phyloP scores from a whole-genome alignment of 202 grass and related monocot species.

The Schoenoplectus triqueter region DNA sequence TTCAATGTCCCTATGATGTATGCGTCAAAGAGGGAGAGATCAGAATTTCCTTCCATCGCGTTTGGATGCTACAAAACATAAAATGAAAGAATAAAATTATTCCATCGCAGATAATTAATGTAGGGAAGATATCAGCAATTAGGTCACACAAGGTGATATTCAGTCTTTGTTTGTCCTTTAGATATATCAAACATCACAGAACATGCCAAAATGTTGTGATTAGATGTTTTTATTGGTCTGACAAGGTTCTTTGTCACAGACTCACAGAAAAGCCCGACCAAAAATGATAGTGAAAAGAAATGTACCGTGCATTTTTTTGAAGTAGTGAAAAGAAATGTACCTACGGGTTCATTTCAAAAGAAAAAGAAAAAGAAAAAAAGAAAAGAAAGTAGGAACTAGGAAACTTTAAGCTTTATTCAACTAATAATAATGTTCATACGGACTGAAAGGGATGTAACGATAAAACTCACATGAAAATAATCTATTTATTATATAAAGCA shows the following conservation, averaged over 20 bases:
- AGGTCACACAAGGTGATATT: not conserved
- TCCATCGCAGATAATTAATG: not conserved
- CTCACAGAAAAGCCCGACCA: not conserved
- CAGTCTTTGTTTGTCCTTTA: not conserved
- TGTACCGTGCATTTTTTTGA: not conserved
- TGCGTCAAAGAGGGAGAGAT: not conserved
- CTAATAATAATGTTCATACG: no score
- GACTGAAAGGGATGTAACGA: not conserved
- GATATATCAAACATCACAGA: conserved; percentile 12
- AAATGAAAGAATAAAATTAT: conserved; percentile 16
- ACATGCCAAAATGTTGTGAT: conserved; percentile 3
- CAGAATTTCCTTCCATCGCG: not conserved
- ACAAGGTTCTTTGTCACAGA: not conserved
- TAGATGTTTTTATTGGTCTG: not conserved
- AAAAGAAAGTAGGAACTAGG: no score
- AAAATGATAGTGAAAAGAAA: not conserved
- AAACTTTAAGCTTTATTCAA: no score
- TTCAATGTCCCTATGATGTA: not conserved
- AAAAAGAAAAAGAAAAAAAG: no score
- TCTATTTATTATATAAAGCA: not conserved
- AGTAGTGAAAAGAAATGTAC: not conserved
- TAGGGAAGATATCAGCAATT: not conserved
- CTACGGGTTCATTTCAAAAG: not conserved
- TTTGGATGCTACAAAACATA: conserved; percentile 14
- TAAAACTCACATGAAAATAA: not conserved